Base-by-base conservation (phyloP, 2,329 filamentous ascomycete genomes). In the Fusarium irregulare region DNA sequence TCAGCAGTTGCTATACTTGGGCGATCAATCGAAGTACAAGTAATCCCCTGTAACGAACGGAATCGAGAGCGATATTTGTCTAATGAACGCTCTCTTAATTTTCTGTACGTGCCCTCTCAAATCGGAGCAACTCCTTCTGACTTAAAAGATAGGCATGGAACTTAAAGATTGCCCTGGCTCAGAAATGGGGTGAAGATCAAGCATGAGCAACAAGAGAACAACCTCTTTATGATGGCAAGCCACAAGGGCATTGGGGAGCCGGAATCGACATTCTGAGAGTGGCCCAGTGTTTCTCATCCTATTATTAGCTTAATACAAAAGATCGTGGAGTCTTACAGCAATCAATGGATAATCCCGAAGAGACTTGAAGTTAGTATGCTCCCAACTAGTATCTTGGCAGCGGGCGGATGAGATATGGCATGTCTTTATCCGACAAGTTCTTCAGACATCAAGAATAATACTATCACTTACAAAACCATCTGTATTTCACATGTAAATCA, bases 371-470 rank as follows among this genome's bases (percentile, higher is more conserved):
- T n/a, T 12, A n/a, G 18, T 18, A 37, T 37, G 18, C 3, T 37
- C 30, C 5, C 18, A 7, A 4, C 32, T 9, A 37, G 10, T 37
- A n/a, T 0, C n/a, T 12, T 2, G 10, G 3, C 10, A 7, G 3
- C 4, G 3, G 18, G 34, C 6, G 9, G 0, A n/a, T 37, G 3
- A 37, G 34, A 1, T 37, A n/a, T 11, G 34, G 34, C 3, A 37
- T 11, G 34, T n/a, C 3, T 37, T 37, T 9, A 37, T 37, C 7
- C 9, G 16, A 37, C 5, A 1, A 16, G 18, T 37, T 37, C 18
- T 1, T 37, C 2, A 37, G 34, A 37, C 18, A n/a, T n/a, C n/a
- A 37, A 37, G 10, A 37, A 37, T 18, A 37, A 2, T n/a, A 18
- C 9, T 3, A 20, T 5, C 6, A 5, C 4, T n/a, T 40, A 8